These are phyloP conservation scores for Pseudoneurospora amorphoporcata DNA, from an alignment of 495 filamentous ascomycete species.

Conservation along the genomic window DNA sequence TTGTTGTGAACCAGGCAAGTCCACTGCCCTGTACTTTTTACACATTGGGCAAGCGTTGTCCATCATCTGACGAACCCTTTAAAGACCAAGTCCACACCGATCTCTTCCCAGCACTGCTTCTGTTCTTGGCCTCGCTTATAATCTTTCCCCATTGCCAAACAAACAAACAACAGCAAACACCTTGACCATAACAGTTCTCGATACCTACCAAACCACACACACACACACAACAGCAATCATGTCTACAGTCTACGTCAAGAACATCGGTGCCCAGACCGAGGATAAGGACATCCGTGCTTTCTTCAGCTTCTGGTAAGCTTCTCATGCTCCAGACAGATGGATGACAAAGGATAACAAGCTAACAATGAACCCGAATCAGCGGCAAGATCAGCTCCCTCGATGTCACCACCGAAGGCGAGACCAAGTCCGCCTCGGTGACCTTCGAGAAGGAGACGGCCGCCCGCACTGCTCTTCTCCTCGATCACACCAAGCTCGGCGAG, in stretches of 20 bases:
- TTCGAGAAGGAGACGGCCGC: slow-evolving; percentile 95
- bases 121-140: not conserved
- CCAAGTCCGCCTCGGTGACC: slow-evolving; percentile 76
- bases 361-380: slow-evolving; percentile 30
- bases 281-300: slow-evolving; percentile 92
- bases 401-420: slow-evolving; percentile 55
- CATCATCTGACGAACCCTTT: not conserved
- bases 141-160: not conserved
- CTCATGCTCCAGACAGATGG: not conserved
- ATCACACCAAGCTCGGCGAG: slow-evolving; percentile 83
- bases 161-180: not conserved
- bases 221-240: slow-evolving; percentile 11
- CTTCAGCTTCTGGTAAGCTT: slow-evolving; percentile 91
- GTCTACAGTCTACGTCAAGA: slow-evolving; percentile 50
- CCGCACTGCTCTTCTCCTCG: slow-evolving; percentile 90
- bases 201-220: slow-evolving; percentile 8
- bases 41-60: not conserved
- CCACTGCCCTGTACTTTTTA: not conserved
- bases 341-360: not conserved
- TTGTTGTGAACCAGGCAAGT: not conserved
- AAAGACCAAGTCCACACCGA: not conserved
- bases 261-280: slow-evolving; percentile 67
- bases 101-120: not conserved
- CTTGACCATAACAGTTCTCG: not conserved
- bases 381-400: slow-evolving; percentile 83